Evolutionary conservation across 164 flowering plant species (phyloP), one percentile per base, ranked within the genome.

Genomic region (Amborella trichopoda): DNA sequence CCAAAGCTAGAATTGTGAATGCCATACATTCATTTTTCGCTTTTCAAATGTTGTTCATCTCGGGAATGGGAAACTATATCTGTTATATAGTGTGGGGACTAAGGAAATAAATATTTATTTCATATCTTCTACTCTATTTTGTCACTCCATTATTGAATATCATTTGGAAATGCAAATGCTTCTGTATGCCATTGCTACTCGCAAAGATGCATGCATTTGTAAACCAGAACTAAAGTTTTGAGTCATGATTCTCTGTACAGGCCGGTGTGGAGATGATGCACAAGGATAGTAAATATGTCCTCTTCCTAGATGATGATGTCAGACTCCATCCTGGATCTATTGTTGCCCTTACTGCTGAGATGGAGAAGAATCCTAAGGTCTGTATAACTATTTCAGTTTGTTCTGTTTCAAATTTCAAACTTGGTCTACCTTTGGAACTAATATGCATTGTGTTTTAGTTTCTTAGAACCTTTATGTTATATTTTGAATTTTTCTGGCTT

Each of bases 231-330:
- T n/a, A n/a, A n/a, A 2, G 9, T 8, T 37, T 21, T 6, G n/a
- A 37, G 10, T 37, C n/a, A n/a, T 21, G 1, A n/a, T 37, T 37
- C 19, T 3, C 44, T 62, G 3, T 63, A 53, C 69, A 91, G 99
- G 69, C 77, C 55, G 96, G 95, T 24, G 88, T 81, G 32, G 83
- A 81, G 66, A 75, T 62, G 37, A 91, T 91, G 93, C 96, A 84
- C 56, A 83, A 82, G 63, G 94, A 81, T 40, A 81, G 61, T 74
- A 91, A 91, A 55, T 91, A 87, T 68, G 94, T 87, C 25, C 58
- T 91, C 23, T 91, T 91, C 65, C 63, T 91, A 41, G 99, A 91
- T 74, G 95, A 87, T 71, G 96, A 91, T 74, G 95, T 91, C 56
- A 78, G 90, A 72, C 69, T 87, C 47, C 99, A 87, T 57, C 99